These are phyloP conservation scores for Xerocomus nothofagi DNA, from an alignment of 1,284 basidiomycete genomes.

Conservation along the genomic window DNA sequence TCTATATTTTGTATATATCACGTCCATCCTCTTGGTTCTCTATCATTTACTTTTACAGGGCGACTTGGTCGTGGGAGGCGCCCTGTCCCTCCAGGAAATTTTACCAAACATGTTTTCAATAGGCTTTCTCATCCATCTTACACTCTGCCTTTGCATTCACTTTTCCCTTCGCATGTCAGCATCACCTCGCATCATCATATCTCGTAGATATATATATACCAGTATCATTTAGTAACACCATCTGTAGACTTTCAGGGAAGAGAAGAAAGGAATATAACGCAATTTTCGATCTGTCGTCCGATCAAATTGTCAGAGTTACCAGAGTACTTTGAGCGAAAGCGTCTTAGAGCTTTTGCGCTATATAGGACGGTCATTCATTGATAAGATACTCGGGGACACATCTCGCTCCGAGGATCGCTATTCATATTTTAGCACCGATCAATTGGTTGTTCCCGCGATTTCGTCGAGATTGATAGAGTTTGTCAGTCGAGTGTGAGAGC, in stretches of 20 bases:
- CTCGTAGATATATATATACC: constrained; percentile 26
- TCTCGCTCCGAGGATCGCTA: too few species aligned
- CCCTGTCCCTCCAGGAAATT: not conserved
- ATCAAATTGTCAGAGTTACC: too few species aligned
- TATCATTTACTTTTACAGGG: constrained; percentile 2
- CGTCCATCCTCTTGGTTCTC: constrained; percentile 2
- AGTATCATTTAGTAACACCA: constrained; percentile 25
- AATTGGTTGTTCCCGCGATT: too few species aligned
- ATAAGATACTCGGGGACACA: too few species aligned
- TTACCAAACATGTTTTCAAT: constrained; percentile 8
- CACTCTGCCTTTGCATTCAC: constrained; percentile 5
- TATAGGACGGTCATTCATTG: too few species aligned
- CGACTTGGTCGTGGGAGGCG: constrained; percentile 6
- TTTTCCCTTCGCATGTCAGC: constrained; percentile 14
- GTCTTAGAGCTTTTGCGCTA: too few species aligned
- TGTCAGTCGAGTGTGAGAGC: too few species aligned
- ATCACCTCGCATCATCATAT: constrained; percentile 15
- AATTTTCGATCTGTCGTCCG: not conserved
- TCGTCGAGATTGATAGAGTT: too few species aligned
- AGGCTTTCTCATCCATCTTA: not conserved
- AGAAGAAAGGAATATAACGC: constrained; percentile 25
- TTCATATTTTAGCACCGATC: too few species aligned
- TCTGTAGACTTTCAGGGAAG: constrained; percentile 25
- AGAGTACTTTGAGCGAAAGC: too few species aligned
- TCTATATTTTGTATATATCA: constrained; percentile 32